phyloP scores from a whole-genome alignment of 805 yeast genomes.

The Tetrapisispora nanseiensis region DNA sequence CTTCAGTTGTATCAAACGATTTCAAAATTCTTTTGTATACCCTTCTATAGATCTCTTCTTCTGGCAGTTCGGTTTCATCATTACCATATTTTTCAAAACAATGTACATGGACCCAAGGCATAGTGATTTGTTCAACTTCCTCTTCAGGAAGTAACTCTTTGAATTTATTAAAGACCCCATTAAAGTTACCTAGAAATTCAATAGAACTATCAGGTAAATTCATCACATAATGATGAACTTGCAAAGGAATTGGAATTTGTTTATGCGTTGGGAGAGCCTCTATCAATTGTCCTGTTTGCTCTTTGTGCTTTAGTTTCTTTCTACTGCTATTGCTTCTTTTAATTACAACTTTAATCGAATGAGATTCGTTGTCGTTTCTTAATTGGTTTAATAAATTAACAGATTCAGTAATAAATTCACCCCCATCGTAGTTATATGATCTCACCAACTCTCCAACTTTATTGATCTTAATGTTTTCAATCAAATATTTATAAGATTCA shows the following conservation, averaged over 20 bases:
- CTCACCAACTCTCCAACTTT: slow-evolving; percentile 50
- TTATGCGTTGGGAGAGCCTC: slow-evolving; percentile 35
- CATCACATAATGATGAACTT: slow-evolving; percentile 71
- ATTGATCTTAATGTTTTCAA: slow-evolving; percentile 53
- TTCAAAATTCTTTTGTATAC: slow-evolving; percentile 45
- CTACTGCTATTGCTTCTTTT: slow-evolving; percentile 10
- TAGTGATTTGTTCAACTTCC: slow-evolving; percentile 32
- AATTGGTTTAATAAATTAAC: slow-evolving; percentile 43
- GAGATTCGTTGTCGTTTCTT: slow-evolving; percentile 27
- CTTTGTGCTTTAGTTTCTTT: slow-evolving; percentile 24
- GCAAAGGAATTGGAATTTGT: slow-evolving; percentile 17
- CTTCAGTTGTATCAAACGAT: slow-evolving; percentile 37
- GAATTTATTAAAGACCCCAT: slow-evolving; percentile 29
- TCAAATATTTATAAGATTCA: slow-evolving; percentile 62
- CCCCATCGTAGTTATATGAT: slow-evolving; percentile 70
- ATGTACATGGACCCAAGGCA: slow-evolving; percentile 79
- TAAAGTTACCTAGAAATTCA: slow-evolving; percentile 65
- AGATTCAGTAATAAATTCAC: slow-evolving; percentile 61
- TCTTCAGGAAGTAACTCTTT: slow-evolving; percentile 6
- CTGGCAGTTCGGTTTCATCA: slow-evolving; percentile 53
- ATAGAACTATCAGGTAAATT: slow-evolving; percentile 91
- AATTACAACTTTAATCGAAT: slow-evolving; percentile 30
- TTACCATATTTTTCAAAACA: slow-evolving; percentile 87
- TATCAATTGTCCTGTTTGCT: slow-evolving; percentile 19
- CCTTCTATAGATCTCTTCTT: slow-evolving; percentile 58